Evolutionary conservation across 495 filamentous ascomycete species (phyloP).

Genomic region (Aspergillus bertholletiae): DNA sequence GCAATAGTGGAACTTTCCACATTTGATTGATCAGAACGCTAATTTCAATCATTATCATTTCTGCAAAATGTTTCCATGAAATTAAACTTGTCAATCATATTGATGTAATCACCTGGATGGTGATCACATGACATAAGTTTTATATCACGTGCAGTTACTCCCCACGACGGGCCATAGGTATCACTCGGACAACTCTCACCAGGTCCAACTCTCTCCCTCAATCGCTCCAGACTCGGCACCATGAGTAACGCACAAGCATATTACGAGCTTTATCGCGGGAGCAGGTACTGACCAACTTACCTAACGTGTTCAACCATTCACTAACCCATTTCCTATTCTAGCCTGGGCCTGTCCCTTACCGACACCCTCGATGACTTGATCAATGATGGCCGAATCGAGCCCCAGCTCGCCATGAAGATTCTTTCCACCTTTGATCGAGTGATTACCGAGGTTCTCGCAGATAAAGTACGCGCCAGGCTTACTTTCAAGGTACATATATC

Average conservation of each 20-base stretch:
- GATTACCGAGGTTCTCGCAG: conserved; percentile 81
- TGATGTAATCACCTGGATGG: neutral
- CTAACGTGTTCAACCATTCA: neutral
- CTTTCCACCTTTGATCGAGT: conserved; percentile 86
- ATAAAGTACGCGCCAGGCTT: conserved; percentile 86
- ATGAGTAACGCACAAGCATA: conserved; percentile 48
- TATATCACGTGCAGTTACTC: conserved; percentile 15
- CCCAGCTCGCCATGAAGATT: conserved; percentile 97
- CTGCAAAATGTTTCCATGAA: neutral
- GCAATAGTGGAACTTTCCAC: neutral
- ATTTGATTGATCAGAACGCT: neutral
- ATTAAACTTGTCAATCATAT: neutral
- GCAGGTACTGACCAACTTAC: conserved; percentile 63
- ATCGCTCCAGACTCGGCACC: conserved; percentile 10
- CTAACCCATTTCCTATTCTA: conserved; percentile 31
- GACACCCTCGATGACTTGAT: conserved; percentile 97
- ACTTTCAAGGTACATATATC: conserved; percentile 82
- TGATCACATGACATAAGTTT: conserved; percentile 1
- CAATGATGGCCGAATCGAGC: conserved; percentile 87
- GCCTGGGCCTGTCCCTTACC: conserved; percentile 85
- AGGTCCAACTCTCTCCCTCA: conserved; percentile 4
- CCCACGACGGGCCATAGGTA: conserved; percentile 4
- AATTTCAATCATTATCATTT: neutral
- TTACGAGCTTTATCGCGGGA: conserved; percentile 96
- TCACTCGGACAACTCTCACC: conserved; percentile 20